Percentiles rank a stretch among this genome's conserved stretches.
Evolutionary conservation across 768 basidiomycete species (phyloP).

Genomic region (Lentinula boryana): DNA sequence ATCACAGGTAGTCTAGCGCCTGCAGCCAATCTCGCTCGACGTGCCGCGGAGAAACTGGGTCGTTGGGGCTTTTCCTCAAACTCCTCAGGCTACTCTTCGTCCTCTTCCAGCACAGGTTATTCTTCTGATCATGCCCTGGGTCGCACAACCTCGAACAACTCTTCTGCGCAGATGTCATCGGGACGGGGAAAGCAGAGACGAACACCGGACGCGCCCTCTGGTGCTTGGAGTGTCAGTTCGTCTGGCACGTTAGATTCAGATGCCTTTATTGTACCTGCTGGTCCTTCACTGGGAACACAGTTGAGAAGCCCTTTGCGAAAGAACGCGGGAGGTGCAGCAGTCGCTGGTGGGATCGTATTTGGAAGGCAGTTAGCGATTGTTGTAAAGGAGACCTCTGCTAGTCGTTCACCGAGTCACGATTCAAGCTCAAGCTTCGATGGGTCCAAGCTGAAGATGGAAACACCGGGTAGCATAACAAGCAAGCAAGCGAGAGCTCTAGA

Average conservation of each 20-base stretch:
- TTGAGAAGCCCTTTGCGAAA: constrained; percentile 48
- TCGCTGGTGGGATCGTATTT: constrained; percentile 56
- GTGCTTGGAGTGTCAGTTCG: constrained; percentile 48
- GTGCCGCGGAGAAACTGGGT: constrained; percentile 75
- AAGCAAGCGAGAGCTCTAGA: constrained; percentile 34
- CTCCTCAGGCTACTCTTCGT: constrained; percentile 41
- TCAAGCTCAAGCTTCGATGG: constrained; percentile 14
- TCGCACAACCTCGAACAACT: constrained; percentile 35
- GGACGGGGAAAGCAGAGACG: constrained; percentile 36
- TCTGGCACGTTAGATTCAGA: constrained; percentile 45
- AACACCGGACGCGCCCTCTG: constrained; percentile 57
- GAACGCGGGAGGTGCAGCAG: constrained; percentile 24
- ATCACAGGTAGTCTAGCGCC: constrained; percentile 65
- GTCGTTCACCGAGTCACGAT: constrained; percentile 21
- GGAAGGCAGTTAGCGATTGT: constrained; percentile 50
- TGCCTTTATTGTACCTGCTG: constrained; percentile 29
- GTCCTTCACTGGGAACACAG: constrained; percentile 48
- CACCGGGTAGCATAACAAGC: constrained; percentile 15
- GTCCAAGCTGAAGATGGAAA: constrained; percentile 8
- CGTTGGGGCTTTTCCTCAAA: constrained; percentile 45
- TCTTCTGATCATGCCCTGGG: constrained; percentile 30
- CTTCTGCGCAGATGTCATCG: constrained; percentile 20
- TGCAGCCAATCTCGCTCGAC: constrained; percentile 68
- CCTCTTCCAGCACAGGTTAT: constrained; percentile 36
- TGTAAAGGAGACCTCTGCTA: constrained; percentile 51